Base-by-base conservation (phyloP, 192 early-diverging fungal genomes). In the Tieghemiomyces parasiticus region DNA sequence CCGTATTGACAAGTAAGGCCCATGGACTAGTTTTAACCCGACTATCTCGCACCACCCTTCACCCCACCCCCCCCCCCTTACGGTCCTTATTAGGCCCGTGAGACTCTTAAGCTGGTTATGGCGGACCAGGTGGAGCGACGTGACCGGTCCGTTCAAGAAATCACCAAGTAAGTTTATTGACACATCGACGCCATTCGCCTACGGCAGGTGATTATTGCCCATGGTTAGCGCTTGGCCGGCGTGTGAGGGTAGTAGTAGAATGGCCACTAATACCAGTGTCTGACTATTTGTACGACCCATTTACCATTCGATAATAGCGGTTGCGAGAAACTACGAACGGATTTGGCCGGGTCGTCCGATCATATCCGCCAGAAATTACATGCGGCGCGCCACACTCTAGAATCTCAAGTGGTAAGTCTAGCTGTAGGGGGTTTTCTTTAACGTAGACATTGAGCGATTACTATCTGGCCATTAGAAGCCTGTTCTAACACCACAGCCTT, bases 51-150 rank as follows among this genome's bases (percentile, higher is more conserved):
- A n/a, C 47, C n/a, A 48, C 22, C 47, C 4, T 14, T n/a, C 22
- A 48, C 47, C 47, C 9, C 4, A 6, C 47, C 4, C 4, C 22
- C 19, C 22, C 47, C n/a, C 6, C 24, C 4, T 48, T 14, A 24
- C 22, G 58, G 13, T 30, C 38, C 30, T 29, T 10, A 46, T 42
- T 63, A 76, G 65, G 75, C 77, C 19, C 62, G 82, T 61, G 83
- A 88, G 56, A 81, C 83, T 1, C 63, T 88, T 25, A 68, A 74
- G 48, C 68, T 84, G 19, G 75, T 85, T 70, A 74, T 88, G 71
- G 75, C 75, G 31, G 71, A 81, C 35, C 85, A 88, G 67, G 65
- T 85, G n/a, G 67, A 75, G 13, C 51, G 61, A 52, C 66, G 69
- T 38, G 62, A 65, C 14, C 65, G 47, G 45, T 53, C 63, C 4